Evolutionary conservation across 164 flowering plant species (phyloP), one percentile per base, ranked within the genome.

Genomic region (Vitis rotundifolia): DNA sequence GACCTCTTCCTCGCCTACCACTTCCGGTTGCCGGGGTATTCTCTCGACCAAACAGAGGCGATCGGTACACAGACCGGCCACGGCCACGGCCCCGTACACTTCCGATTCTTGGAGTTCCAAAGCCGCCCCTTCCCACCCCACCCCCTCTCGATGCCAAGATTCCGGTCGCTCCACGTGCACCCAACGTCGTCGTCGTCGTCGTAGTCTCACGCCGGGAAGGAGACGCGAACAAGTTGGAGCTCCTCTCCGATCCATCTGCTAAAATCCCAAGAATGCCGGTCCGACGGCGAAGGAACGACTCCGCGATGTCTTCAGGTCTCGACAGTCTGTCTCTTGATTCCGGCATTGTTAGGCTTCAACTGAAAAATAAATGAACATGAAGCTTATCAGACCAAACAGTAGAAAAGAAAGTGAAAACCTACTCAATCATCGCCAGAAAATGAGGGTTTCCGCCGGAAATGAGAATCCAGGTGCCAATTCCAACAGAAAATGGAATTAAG

Each of bases 271-370:
- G 44, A 13, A 14, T 31, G 1, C 61, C 53, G 5, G 73, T 57
- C 48, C 82, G 69, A 50, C 80, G 76, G 11, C 69, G 74, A 57
- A 59, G 63, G 31, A 72, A 76, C 10, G 66, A 15, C 8, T 63
- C 72, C 0, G 85, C 80, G 0, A 73, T 1, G 16, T 82, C 83
- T 8, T 73, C 77, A 1, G 82, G 76, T 68, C 83, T 77, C 18
- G 50, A 10, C 8, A 82, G 28, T 15, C 89, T 79, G 49, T 87
- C 91, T 59, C 91, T 82, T 12, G 89, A 18, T 66, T 85, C 85
- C 14, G 88, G 75, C 91, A 85, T 85, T 60, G 10, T 70, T 1
- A 16, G 16, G 2, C 37, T 68, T 64, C 57, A 52, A 56, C n/a
- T 28, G 28, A n/a, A 44, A 67, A 52, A 22, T 18, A 13, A 15